phyloP scores from a whole-genome alignment of 345 rosid species.

The Nephelium lappaceum region DNA sequence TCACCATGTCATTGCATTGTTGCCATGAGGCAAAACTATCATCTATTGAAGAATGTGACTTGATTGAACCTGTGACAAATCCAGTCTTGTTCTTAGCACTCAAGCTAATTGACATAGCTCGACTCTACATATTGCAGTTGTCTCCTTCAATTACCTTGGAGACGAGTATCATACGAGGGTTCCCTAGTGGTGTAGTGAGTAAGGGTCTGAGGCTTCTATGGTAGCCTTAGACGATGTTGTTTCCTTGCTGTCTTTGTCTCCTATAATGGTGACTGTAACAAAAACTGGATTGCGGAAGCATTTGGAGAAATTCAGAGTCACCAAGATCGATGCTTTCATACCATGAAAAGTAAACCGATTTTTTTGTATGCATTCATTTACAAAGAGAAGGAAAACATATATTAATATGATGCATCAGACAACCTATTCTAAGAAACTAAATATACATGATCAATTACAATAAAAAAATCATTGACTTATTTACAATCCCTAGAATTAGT shows the following conservation, averaged over 20 bases:
- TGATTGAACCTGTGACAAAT: neutral
- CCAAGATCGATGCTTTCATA: neutral
- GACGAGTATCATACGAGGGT: neutral
- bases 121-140: neutral
- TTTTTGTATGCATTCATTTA: no score
- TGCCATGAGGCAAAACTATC: no score
- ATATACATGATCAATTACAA: no score
- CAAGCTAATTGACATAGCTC: neutral
- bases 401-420: no score
- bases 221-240: neutral
- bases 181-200: neutral
- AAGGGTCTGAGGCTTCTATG: neutral
- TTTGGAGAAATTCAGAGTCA: neutral
- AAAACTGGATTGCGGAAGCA: neutral
- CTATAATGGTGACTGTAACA: neutral
- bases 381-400: no score
- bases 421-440: no score
- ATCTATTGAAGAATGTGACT: neutral
- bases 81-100: neutral
- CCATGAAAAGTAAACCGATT: neutral
- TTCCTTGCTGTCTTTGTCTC: neutral
- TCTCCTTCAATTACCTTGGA: slow-evolving; percentile 1
- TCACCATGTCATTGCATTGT: no score
- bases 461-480: no score
- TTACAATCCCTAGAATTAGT: no score